These are phyloP conservation scores for Vigna hirtella DNA, from an alignment of 306 rosid genomes.

Conservation along the genomic window DNA sequence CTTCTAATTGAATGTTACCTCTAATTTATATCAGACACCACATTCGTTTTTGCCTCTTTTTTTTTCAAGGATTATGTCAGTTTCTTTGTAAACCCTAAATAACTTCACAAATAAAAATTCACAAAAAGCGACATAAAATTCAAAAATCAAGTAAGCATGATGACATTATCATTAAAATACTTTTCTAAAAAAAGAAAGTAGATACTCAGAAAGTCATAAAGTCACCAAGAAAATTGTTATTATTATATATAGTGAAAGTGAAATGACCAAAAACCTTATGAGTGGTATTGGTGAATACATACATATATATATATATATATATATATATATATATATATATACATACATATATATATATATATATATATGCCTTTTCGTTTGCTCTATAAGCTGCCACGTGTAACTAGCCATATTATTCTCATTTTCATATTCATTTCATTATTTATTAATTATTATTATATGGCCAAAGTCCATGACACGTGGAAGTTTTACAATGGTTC, in stretches of 20 bases:
- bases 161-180: neutral
- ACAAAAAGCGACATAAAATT: neutral
- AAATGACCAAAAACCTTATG: neutral
- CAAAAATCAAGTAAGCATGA: neutral
- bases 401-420: neutral
- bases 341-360: neutral
- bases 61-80: neutral
- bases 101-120: neutral
- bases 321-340: neutral
- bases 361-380: conserved; percentile 8
- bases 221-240: conserved; percentile 1
- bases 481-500: neutral
- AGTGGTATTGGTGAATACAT: too few species aligned
- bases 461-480: conserved; percentile 33
- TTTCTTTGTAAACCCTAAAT: neutral
- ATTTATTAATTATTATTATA: conserved; percentile 4
- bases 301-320: too few species aligned
- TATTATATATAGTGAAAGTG: neutral
- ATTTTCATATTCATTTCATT: conserved; percentile 2
- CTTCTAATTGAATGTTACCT: too few species aligned
- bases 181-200: neutral
- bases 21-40: neutral
- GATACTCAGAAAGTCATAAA: conserved; percentile 16
- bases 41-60: neutral
- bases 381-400: conserved; percentile 7